These are phyloP conservation scores for Geotrichum siamense DNA, from an alignment of 1,139 yeast genomes.

Conservation along the genomic window DNA sequence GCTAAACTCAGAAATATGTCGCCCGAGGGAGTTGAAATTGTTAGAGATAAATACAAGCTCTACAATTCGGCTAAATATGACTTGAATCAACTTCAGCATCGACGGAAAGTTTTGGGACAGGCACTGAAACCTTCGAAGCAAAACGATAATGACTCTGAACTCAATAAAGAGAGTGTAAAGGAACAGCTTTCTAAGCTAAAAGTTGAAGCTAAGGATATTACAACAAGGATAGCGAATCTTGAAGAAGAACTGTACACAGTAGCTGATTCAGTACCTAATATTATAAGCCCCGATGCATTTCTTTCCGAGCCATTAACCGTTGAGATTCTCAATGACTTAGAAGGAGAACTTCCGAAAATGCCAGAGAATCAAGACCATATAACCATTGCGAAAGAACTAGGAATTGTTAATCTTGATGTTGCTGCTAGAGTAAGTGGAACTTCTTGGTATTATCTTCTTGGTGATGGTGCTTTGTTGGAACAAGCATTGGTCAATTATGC, in stretches of 20 bases:
- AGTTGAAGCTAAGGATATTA: constrained; percentile 25
- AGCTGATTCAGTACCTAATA: constrained; percentile 49
- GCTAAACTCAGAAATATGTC: constrained; percentile 16
- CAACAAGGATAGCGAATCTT: constrained; percentile 34
- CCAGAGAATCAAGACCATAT: constrained; percentile 49
- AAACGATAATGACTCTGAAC: background rate
- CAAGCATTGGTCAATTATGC: constrained; percentile 84
- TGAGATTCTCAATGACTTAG: constrained; percentile 23
- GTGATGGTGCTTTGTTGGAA: constrained; percentile 84
- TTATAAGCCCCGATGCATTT: constrained; percentile 42
- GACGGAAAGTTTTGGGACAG: constrained; percentile 9
- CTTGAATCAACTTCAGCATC: constrained; percentile 14
- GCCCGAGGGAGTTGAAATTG: constrained; percentile 10
- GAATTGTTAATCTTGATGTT: constrained; percentile 58
- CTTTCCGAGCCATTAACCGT: constrained; percentile 42
- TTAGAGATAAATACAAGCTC: constrained; percentile 11
- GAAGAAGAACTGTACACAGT: constrained; percentile 27
- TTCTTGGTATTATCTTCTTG: constrained; percentile 80
- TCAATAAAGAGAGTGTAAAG: constrained; percentile 1
- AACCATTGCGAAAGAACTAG: constrained; percentile 51
- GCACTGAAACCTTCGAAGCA: background rate
- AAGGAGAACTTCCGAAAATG: constrained; percentile 16
- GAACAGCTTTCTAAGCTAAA: constrained; percentile 14
- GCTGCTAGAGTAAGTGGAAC: constrained; percentile 77
- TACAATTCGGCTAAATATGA: constrained; percentile 10